A percentile compares a stretch with the other conserved stretches of the same genome.
Conservation (phyloP, 2,329 filamentous ascomycete species). For the Colletotrichum horii region DNA sequence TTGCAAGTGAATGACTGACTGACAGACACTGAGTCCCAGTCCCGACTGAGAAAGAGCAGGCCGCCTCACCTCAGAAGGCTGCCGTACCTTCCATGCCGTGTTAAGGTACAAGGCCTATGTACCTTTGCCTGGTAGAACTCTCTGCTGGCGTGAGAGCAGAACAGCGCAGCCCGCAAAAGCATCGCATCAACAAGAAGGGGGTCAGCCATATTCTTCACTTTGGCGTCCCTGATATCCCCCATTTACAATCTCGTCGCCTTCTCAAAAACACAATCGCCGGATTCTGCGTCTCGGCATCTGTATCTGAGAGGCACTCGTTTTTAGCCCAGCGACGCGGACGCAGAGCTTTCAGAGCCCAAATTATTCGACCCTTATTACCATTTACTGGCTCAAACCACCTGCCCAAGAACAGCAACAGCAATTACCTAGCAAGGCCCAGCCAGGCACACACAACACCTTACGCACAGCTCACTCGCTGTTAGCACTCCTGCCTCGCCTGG, state of each 20-base stretch:
- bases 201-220: neutral
- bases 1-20: neutral
- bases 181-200: slow-evolving; percentile 19
- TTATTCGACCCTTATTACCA: neutral
- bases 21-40: neutral
- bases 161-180: neutral
- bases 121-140: neutral
- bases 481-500: neutral
- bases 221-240: slow-evolving; percentile 6
- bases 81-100: neutral
- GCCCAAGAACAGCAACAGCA: neutral
- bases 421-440: neutral
- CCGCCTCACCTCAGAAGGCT: neutral
- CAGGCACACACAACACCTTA: neutral
- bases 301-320: neutral
- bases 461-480: neutral
- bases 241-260: neutral
- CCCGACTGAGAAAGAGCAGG: neutral
- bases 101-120: neutral
- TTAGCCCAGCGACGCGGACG: neutral
- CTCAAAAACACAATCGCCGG: neutral
- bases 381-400: neutral
- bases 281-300: neutral
- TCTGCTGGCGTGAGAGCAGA: neutral
- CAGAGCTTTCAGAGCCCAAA: neutral